These are phyloP conservation scores for Marasmius oreades DNA, from an alignment of 1,284 basidiomycete species.

Conservation along the genomic window DNA sequence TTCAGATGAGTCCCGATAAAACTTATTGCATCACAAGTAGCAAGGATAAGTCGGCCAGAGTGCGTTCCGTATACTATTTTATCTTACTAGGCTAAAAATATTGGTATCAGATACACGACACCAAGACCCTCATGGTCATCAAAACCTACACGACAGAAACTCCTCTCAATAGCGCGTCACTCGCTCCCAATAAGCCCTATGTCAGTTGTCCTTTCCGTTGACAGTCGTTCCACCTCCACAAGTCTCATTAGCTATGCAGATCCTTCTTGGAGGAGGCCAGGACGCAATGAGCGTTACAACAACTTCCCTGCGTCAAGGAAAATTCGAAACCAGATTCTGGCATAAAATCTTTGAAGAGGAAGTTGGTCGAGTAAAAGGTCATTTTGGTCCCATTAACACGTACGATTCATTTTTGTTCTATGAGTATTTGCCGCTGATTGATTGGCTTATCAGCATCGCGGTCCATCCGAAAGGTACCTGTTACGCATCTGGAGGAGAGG, in stretches of 20 bases:
- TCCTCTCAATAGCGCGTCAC: conserved; percentile 91
- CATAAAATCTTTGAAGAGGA: conserved; percentile 99
- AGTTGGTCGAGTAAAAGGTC: conserved; percentile 93
- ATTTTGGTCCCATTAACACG: conserved; percentile 98
- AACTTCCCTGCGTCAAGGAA: conserved; percentile 89
- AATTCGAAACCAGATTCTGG: conserved; percentile 99
- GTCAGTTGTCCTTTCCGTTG: conserved; percentile 32
- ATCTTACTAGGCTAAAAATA: not conserved
- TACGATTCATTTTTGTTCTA: conserved; percentile 34
- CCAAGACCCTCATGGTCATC: conserved; percentile 84
- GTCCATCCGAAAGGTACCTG: conserved; percentile 87
- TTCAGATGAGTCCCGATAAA: conserved; percentile 88
- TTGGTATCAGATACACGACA: conserved; percentile 75
- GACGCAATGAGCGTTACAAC: conserved; percentile 98
- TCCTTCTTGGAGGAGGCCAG: conserved; percentile 94
- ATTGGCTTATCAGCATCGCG: conserved; percentile 60
- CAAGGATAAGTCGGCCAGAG: conserved; percentile 95
- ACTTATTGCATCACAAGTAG: conserved; percentile 96
- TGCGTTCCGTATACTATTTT: conserved; percentile 27
- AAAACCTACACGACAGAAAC: conserved; percentile 95
- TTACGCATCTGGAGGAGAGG: conserved; percentile 96
- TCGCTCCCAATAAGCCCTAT: conserved; percentile 85
- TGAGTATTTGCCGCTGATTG: conserved; percentile 6
- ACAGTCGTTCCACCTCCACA: not conserved
- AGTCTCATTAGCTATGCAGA: conserved; percentile 34